Base-by-base conservation (phyloP, 2,329 filamentous ascomycete species). In the Cladorrhinum sp. region DNA sequence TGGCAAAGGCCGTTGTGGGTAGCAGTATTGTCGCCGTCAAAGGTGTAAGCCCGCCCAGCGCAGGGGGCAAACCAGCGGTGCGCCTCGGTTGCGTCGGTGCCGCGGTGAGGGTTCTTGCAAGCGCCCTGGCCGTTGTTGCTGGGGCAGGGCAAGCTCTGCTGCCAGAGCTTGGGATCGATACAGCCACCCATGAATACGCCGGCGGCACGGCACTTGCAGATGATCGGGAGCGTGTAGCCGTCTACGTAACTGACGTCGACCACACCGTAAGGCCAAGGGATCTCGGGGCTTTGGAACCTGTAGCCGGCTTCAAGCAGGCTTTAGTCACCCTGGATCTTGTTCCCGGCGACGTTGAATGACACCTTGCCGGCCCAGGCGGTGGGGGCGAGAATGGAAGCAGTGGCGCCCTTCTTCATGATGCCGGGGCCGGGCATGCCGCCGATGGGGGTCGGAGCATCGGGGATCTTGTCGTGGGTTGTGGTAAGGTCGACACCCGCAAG, bases 161-260 rank as follows among this genome's bases (percentile, higher is more conserved):
- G 13, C 41, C 41, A 48, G 7, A 48, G 48, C 22, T 20, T 20
- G 48, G 29, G 29, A 13, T 50, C 13, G 48, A 12, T 16, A 22
- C 12, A 50, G 22, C 10, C 22, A 22, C 18, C 2, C 6, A 20
- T 18, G 24, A 13, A 3, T 24, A 22, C 9, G 16, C 5, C 59
- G 3, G 52, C 38, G 8, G 32, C 12, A 9, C 38, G 20, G 58
- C 67, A 69, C 10, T 36, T 55, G 51, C 68, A 70, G 1, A 58
- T 64, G 38, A 69, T 64, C 18, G 66, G 57, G 8, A 67, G 50
- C 2, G 62, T 61, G 63, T 63, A 68, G 7, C 66, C 69, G 29
- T 65, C 62, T 27, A 70, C 68, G 38, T 61, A 65, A 4, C 65
- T 68, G n/a, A 70, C 61, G 52, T 70, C 64, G 5, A 69, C 60